phyloP scores from a whole-genome alignment of 345 rosid genomes.

The Pseudoturritis turrita region DNA sequence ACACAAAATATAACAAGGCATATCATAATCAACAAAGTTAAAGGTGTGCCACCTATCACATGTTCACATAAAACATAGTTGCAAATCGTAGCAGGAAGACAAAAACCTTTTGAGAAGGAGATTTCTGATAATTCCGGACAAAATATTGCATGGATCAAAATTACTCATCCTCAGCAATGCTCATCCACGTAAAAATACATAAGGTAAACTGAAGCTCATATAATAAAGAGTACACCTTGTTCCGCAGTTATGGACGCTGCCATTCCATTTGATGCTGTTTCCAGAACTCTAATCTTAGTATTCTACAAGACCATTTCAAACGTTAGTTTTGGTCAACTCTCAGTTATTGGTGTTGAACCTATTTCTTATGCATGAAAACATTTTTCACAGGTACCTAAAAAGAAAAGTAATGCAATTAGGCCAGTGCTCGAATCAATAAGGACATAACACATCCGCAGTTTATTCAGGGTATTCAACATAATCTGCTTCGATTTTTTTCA shows the following conservation, averaged over 20 bases:
- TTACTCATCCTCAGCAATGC: background rate
- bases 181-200: background rate
- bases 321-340: background rate
- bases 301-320: constrained; percentile 37
- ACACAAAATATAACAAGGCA: no score
- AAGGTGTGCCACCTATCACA: background rate
- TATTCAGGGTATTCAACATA: constrained; percentile 72
- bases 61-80: background rate
- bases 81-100: background rate
- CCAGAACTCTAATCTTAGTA: constrained; percentile 40
- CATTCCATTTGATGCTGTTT: constrained; percentile 34
- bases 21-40: no score
- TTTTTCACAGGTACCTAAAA: background rate
- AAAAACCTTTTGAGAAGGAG: background rate
- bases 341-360: constrained; percentile 1
- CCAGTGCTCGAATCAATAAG: constrained; percentile 5
- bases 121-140: background rate
- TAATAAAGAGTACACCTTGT: constrained; percentile 49
- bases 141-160: constrained; percentile 10
- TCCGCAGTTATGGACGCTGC: constrained; percentile 46
- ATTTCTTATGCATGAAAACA: constrained; percentile 3
- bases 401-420: background rate
- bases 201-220: background rate
- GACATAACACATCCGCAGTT: constrained; percentile 69
- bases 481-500: constrained; percentile 94